A percentile compares a stretch with the other conserved stretches of the same genome.
Conservation (phyloP, 768 basidiomycete genomes). For the Lactarius sp. region DNA sequence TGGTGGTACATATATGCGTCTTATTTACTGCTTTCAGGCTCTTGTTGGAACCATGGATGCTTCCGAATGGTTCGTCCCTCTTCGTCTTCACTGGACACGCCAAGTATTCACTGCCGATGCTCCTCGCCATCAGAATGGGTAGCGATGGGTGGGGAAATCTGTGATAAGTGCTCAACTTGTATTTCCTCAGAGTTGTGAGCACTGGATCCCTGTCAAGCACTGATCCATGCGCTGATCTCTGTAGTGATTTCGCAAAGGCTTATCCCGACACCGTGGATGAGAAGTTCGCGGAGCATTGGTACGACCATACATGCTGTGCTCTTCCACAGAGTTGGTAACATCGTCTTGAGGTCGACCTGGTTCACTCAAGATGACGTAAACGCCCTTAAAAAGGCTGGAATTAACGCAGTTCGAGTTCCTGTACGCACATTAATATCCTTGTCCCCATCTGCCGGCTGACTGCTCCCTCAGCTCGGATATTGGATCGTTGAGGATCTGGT, state of each 20-base stretch:
- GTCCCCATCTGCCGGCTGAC: not conserved
- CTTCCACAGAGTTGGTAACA: not conserved
- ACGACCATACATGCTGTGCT: not conserved
- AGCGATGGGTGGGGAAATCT: constrained; percentile 65
- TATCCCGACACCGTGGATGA: constrained; percentile 55
- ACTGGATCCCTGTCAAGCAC: constrained; percentile 50
- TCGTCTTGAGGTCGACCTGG: constrained; percentile 53
- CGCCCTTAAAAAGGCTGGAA: constrained; percentile 46
- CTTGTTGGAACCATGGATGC: constrained; percentile 78
- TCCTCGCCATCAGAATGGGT: constrained; percentile 49
- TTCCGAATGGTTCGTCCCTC: constrained; percentile 48
- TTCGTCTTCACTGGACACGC: not conserved
- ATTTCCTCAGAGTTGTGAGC: constrained; percentile 65
- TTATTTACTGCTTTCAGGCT: constrained; percentile 43
- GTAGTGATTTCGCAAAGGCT: constrained; percentile 55
- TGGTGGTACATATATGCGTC: constrained; percentile 3
- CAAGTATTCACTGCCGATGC: not conserved
- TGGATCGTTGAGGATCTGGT: constrained; percentile 78
- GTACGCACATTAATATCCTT: constrained; percentile 37
- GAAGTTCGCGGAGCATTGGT: constrained; percentile 61
- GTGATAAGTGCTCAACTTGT: constrained; percentile 55
- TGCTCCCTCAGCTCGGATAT: constrained; percentile 56
- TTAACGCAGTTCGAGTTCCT: constrained; percentile 76
- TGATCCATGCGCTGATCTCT: not conserved
- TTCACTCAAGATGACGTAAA: constrained; percentile 61